These are phyloP conservation scores for Verticillium nubilum DNA, from an alignment of 2,329 filamentous ascomycete genomes.

Conservation along the genomic window DNA sequence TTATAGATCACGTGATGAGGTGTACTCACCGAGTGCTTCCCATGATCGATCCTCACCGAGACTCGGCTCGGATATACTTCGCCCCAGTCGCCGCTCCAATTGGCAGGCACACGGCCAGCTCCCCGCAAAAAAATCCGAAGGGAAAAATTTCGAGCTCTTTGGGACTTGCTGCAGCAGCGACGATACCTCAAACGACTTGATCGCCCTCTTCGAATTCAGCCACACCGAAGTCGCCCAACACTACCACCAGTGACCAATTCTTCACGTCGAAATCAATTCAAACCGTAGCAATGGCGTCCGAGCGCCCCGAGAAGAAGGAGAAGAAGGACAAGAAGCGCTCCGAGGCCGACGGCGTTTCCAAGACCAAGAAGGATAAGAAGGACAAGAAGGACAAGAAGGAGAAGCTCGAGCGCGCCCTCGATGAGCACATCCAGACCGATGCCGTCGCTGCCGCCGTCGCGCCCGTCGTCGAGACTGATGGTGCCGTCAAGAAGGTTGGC, in stretches of 20 bases:
- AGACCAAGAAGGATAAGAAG: conserved; percentile 53
- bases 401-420: conserved; percentile 59
- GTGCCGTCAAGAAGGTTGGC: conserved; percentile 36
- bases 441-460: conserved; percentile 36
- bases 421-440: conserved; percentile 58
- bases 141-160: conserved; percentile 3
- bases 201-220: background rate
- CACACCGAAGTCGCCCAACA: background rate
- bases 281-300: conserved; percentile 36
- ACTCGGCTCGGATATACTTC: conserved; percentile 7
- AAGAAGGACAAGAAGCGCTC: conserved; percentile 25
- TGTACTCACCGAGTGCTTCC: background rate
- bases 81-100: background rate
- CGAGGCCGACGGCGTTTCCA: conserved; percentile 17
- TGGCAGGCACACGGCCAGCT: background rate
- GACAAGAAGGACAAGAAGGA: conserved; percentile 56
- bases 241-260: background rate
- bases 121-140: conserved; percentile 4
- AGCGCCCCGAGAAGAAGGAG: conserved; percentile 43
- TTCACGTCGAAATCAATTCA: background rate
- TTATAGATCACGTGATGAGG: background rate
- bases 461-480: conserved; percentile 36
- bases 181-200: background rate
- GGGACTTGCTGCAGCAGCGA: background rate
- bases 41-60: background rate